Base-by-base conservation (phyloP, 129 eudicot species). In the Helichrysum umbraculigerum region DNA sequence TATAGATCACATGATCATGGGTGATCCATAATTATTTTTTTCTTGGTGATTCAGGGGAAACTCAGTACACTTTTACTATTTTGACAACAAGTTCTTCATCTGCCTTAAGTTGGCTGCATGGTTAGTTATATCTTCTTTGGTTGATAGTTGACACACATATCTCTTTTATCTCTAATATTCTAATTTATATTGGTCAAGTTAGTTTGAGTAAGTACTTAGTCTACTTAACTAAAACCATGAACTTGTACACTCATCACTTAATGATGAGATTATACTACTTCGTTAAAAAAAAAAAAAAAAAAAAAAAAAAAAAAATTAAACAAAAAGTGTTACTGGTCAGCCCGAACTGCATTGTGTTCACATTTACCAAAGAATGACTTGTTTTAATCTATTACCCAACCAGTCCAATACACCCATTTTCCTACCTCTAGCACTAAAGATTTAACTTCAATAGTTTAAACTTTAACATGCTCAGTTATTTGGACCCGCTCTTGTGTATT, bases 91-190 rank as follows among this genome's bases (percentile, higher is more conserved):
- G 89, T 29, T 87, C 98, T 20, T 94, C 97, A 5, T 81, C 97
- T 71, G 75, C 93, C 66, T 83, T 94, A 51, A 76, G 86, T 67
- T 94, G 97, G 97, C 91, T 94, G 44, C 99, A 94, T 85, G 99
- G 99, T 94, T 84, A 73, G 92, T 85, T 20, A 14, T 54, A 19
- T 78, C 57, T 70, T 63, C 19, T 64, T 32, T 56, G 25, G 22
- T 56, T 19, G 61, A 56, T 56, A 19, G 22, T 56, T 19, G 61
- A 56, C n/a, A 19, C 25, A 56, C 4, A 6, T 12, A 56, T 10
- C 22, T 56, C 28, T 56, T 28, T 6, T 28, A 56, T 71, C 63
- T 12, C 10, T 10, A 11, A 12, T 50, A 47, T 37, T 37, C 41
- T 35, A 39, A 56, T 68, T 37, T 17, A 50, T 19, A 57, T 8